Percentiles rank a stretch among this genome's conserved stretches.
Conservation (phyloP, 1,139 yeast species). For the Magnusiomyces suaveolens region DNA sequence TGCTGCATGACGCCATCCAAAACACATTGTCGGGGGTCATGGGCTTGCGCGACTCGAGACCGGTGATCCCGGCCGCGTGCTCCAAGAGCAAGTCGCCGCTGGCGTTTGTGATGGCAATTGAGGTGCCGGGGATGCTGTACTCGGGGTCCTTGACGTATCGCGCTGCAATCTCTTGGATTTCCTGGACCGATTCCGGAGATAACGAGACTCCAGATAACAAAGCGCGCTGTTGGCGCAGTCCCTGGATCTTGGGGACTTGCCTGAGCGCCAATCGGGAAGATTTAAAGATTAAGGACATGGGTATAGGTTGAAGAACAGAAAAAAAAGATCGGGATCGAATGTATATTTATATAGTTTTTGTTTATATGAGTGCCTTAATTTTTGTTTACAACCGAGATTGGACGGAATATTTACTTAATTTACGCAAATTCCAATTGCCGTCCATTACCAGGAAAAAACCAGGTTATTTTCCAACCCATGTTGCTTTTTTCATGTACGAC, state of each 20-base stretch:
- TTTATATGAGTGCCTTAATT: not conserved
- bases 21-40: conserved; percentile 24
- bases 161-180: not conserved
- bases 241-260: not conserved
- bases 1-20: conserved; percentile 41
- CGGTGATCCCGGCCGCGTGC: conserved; percentile 19
- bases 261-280: not conserved
- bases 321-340: not conserved
- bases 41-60: conserved; percentile 16
- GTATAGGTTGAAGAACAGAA: not conserved
- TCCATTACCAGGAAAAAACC: no score
- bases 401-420: no score
- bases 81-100: not conserved
- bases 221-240: not conserved
- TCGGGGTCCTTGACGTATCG: not conserved
- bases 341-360: not conserved
- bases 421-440: no score
- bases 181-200: conserved; percentile 1
- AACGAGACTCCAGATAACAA: conserved; percentile 5
- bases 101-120: not conserved
- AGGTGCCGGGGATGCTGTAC: not conserved
- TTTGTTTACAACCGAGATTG: no score
- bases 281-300: not conserved
- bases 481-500: no score
- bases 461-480: no score